phyloP scores from a whole-genome alignment of 2,329 filamentous ascomycete genomes.

The Dendrostoma leiphaemia region DNA sequence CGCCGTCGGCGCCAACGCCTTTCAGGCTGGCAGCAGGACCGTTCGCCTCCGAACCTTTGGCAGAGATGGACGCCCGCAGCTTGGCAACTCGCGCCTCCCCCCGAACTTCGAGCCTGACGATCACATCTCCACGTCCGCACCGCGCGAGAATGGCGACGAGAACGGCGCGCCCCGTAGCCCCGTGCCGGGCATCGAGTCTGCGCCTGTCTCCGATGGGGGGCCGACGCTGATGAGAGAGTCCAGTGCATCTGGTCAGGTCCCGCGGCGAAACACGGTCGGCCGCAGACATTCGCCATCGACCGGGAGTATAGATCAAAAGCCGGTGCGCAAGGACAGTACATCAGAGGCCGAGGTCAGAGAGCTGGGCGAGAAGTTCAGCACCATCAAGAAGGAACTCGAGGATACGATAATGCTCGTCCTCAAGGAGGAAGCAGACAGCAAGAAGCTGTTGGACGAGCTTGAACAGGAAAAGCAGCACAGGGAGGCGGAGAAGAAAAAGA shows the following conservation, averaged over 20 bases:
- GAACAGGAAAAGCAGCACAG: constrained; percentile 78
- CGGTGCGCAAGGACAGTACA: constrained; percentile 39
- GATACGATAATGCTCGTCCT: constrained; percentile 68
- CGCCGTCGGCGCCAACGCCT: constrained; percentile 86
- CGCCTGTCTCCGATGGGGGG: constrained; percentile 59
- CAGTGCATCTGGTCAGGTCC: constrained; percentile 37
- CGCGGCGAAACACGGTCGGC: constrained; percentile 67
- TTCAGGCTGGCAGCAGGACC: constrained; percentile 83
- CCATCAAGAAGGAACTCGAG: constrained; percentile 78
- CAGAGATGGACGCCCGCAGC: constrained; percentile 60
- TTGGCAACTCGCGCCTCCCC: constrained; percentile 55
- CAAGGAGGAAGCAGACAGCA: constrained; percentile 71
- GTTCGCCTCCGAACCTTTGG: constrained; percentile 79
- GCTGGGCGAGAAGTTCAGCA: constrained; percentile 78
- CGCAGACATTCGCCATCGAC: constrained; percentile 75
- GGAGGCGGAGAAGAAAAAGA: constrained; percentile 76
- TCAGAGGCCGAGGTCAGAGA: constrained; percentile 69
- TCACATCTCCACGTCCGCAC: constrained; percentile 33
- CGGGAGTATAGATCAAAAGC: constrained; percentile 51
- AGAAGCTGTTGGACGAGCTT: constrained; percentile 63
- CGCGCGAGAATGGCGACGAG: constrained; percentile 47
- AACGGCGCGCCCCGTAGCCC: constrained; percentile 46
- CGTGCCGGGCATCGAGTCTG: constrained; percentile 60
- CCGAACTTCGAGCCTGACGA: constrained; percentile 56
- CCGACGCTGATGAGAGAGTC: constrained; percentile 65